phyloP scores from a whole-genome alignment of 2,329 filamentous ascomycete genomes.

The Mariannaea sp. region DNA sequence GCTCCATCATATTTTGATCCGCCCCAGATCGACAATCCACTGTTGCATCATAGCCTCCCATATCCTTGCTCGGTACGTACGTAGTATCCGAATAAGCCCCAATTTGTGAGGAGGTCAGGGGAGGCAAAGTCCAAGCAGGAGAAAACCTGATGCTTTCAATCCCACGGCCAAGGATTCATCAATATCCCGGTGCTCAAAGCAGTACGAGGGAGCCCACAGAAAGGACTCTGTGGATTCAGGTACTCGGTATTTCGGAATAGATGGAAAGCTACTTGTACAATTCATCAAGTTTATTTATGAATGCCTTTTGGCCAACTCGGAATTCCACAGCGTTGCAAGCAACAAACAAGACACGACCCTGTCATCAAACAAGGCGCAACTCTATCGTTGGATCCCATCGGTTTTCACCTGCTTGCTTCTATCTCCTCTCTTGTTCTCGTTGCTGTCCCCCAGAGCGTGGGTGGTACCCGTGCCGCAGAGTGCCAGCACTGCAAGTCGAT shows the following conservation, averaged over 20 bases:
- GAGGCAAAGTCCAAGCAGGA: conserved; percentile 6
- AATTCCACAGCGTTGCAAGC: no score
- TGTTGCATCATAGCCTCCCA: conserved; percentile 19
- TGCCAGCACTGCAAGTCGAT: conserved; percentile 12
- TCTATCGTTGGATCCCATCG: background rate
- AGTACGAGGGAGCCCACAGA: no score
- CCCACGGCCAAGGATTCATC: background rate
- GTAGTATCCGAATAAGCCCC: background rate
- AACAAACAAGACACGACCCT: no score
- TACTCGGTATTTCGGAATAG: no score
- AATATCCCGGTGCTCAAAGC: no score
- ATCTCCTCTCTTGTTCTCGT: background rate
- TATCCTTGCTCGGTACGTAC: conserved; percentile 8
- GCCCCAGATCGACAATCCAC: conserved; percentile 18
- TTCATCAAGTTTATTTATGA: background rate
- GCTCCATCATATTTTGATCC: conserved; percentile 15
- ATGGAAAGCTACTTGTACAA: background rate
- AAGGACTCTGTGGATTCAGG: no score
- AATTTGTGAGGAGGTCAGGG: conserved; percentile 8
- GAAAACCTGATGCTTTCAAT: background rate
- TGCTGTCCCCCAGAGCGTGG: conserved; percentile 20
- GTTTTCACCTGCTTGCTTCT: conserved; percentile 3
- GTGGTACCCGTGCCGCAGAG: conserved; percentile 16
- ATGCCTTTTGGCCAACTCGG: no score
- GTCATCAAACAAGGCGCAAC: background rate